Base-by-base conservation (phyloP, 2,329 filamentous ascomycete species). In the Aspergillus pseudonomiae region DNA sequence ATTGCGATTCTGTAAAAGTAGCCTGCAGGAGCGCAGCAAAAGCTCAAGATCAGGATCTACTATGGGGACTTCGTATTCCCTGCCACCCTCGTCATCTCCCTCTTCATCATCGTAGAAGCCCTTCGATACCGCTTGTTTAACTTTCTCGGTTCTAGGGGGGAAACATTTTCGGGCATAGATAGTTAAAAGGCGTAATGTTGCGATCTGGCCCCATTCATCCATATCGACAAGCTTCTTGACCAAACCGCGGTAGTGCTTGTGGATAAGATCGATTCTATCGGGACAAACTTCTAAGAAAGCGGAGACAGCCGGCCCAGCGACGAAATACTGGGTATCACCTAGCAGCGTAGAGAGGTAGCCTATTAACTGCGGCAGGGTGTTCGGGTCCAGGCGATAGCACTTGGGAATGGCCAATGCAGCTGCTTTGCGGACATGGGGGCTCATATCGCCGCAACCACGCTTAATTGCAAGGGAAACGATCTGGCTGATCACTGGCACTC, bases 131-230 rank as follows among this genome's bases (percentile, higher is more conserved):
- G 79, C 80, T 69, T 82, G 88, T 48, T 83, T 87, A 2, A 85
- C 79, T 68, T 83, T 88, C 67, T 83, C 83, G 10, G 83, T 90
- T 74, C 86, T 85, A 61, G 85, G 84, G 0, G 95, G 94, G 70
- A 99, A 99, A 77, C 93, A 97, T 74, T 87, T 91, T 60, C 95
- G 88, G 2, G 92, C 89, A 77, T 99, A 99, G 26, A 89, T 82
- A 1, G 91, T 90, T 87, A 98, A 89, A 67, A 99, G 82, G 45
- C 89, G 86, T 70, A 99, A 75, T 3, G 91, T 91, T 2, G 93
- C 91, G 60, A 98, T 78, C 79, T 99, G 95, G 48, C 93, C 91
- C 95, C 95, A 99, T 79, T 99, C 95, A 74, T 99, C 95, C 95
- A 99, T 99, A 75, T 99, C 95, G 28, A 97, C 93, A 59, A 98